phyloP scores from a whole-genome alignment of 331 rosid genomes.

The Rosa hybrid region DNA sequence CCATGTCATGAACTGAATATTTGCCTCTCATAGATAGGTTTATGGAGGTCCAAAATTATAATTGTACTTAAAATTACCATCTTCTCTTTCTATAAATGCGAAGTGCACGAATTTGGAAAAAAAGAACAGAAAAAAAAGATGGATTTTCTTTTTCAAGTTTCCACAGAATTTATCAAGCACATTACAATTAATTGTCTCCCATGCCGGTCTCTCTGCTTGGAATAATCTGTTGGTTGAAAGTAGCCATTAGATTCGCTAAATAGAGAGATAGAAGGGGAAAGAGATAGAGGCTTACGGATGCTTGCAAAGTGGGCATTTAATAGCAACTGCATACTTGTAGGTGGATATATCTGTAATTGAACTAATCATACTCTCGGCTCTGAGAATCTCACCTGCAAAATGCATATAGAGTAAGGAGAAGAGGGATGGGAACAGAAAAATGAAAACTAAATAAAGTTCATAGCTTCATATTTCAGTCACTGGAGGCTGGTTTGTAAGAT shows the following conservation, averaged over 20 bases:
- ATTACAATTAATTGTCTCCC: constrained; percentile 83
- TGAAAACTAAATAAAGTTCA: too few relatives aligned
- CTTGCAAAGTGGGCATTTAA: too few relatives aligned
- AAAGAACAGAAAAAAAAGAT: background rate
- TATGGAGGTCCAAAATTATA: background rate
- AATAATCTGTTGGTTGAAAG: constrained; percentile 59
- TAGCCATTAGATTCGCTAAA: background rate
- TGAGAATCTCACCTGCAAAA: too few relatives aligned
- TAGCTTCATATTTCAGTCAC: too few relatives aligned
- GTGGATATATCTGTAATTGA: too few relatives aligned
- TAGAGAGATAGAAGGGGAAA: constrained; percentile 15
- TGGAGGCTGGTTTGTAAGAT: too few relatives aligned
- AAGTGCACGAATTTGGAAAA: background rate
- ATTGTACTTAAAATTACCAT: background rate
- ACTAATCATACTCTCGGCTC: too few relatives aligned
- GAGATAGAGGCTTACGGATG: background rate
- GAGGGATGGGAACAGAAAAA: too few relatives aligned
- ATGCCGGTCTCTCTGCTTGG: constrained; percentile 89
- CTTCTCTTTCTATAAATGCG: background rate
- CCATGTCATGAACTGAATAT: background rate
- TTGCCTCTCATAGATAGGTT: background rate
- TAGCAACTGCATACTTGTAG: too few relatives aligned
- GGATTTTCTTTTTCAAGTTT: background rate
- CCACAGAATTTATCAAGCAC: background rate
- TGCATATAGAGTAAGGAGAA: too few relatives aligned